A percentile compares a stretch with the other conserved stretches of the same genome.
Conservation (phyloP, 208 protist species). For the Crithidia mellificae region DNA sequence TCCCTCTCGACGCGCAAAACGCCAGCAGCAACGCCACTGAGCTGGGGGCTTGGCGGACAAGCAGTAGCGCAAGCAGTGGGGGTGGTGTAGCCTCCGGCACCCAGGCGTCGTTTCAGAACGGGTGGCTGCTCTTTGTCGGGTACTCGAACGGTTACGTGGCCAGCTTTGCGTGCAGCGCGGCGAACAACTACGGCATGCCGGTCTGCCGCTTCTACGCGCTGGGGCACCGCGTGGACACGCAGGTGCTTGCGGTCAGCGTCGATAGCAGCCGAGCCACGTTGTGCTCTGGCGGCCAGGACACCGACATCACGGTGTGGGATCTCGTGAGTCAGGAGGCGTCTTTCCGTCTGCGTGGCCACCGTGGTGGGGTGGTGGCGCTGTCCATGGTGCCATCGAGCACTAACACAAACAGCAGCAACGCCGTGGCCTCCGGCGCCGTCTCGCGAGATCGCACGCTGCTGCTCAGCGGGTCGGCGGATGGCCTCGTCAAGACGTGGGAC, state of each 20-base stretch:
- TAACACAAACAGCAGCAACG: neutral
- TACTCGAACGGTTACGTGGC: constrained; percentile 87
- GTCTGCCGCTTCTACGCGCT: constrained; percentile 85
- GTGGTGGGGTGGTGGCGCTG: constrained; percentile 74
- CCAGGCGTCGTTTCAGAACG: constrained; percentile 27
- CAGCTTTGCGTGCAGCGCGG: constrained; percentile 65
- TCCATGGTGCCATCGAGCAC: constrained; percentile 46
- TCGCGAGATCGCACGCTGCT: constrained; percentile 40
- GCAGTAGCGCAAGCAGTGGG: neutral
- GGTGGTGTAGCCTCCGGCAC: neutral
- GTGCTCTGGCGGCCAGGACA: constrained; percentile 95
- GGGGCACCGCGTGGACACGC: constrained; percentile 80
- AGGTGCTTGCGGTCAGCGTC: constrained; percentile 87
- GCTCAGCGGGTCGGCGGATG: constrained; percentile 80
- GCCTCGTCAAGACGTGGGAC: constrained; percentile 90
- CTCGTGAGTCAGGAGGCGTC: constrained; percentile 72
- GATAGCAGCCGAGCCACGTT: constrained; percentile 48
- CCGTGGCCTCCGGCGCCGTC: neutral
- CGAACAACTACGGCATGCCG: constrained; percentile 82
- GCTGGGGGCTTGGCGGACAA: neutral
- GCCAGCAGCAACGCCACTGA: too few relatives aligned
- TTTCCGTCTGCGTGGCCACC: constrained; percentile 87
- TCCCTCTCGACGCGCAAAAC: constrained; percentile 41
- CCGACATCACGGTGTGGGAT: constrained; percentile 98
- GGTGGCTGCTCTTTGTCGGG: constrained; percentile 81